Base-by-base conservation (phyloP, 192 early-diverging fungal species). In the Entophlyctis luteolus region DNA sequence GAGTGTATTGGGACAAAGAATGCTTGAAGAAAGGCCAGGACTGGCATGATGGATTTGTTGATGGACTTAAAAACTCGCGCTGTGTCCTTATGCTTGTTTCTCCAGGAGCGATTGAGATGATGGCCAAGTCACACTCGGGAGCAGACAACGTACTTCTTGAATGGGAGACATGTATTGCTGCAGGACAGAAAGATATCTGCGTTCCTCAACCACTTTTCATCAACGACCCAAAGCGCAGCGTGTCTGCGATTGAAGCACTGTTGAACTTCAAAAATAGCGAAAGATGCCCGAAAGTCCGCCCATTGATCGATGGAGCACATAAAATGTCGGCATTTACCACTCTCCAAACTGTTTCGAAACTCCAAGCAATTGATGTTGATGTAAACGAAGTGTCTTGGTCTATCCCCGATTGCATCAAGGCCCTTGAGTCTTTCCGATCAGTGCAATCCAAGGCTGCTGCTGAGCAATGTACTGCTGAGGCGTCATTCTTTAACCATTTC, bases 121-220 rank as follows among this genome's bases (percentile, higher is more conserved):
- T 72, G 50, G 28, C 14, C 18, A 8, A 20, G 18, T 71, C 68
- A 5, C 5, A 71, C 33, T 16, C 8, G 2, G 25, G 45, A 3
- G 18, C 20, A 6, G 67, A 72, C 31, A 72, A 72, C 50, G 71
- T 72, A 3, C 32, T 72, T 12, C 46, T 72, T 65, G 68, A 72
- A 65, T 72, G 71, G 71, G 71, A 72, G 38, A 72, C 67, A 12
- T 65, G 66, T 55, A 32, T 72, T 14, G 23, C 55, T 28, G 52
- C 71, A 23, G 53, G 38, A 4, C 4, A 63, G 22, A 49, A 68
- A 4, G 27, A 28, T 2, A 68, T 60, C 18, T 71, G 70, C 23
- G 42, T 63, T n/a, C 46, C 60, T 48, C 60, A 63, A 32, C 60
- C 60, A 31, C 36, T 66, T 6, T 66, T 66, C 50, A 66, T 66